Evolutionary conservation across 164 flowering plant genomes (phyloP), one percentile per base, ranked within the genome.

Genomic region (Tetrastigma voinierianum): DNA sequence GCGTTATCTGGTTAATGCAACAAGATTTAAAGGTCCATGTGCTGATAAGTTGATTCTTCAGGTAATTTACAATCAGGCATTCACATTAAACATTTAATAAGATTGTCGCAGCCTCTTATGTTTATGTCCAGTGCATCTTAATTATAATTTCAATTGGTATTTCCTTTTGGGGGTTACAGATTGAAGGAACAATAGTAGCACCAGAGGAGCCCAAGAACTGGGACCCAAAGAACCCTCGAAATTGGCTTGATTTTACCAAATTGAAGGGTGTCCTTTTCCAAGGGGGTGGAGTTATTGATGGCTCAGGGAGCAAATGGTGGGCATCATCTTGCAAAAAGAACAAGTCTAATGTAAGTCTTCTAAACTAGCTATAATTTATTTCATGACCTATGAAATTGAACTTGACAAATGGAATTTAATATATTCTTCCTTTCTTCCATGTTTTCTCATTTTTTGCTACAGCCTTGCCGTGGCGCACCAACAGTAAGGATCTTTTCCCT

Each of bases 301-400:
- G 98, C 51, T 86, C 96, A 57, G 99, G 99, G 51, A 80, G 77
- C 67, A 87, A 88, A 76, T 95, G 99, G 99, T 95, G 99, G 98
- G 90, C 87, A 49, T 72, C 94, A 40, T 95, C 99, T 62, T 95
- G 99, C 94, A 95, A 90, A 75, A 90, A 57, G 81, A 90, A 90
- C 79, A 90, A 89, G 72, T 13, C 91, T 54, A 87, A 87, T 73
- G 98, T 93, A 82, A 80, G 16, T 63, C 13, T 65, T 20, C 46
- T 53, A 19, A 64, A 15, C 51, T 19, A 32, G 11, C 49, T 19
- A 8, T 4, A 21, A 10, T 1, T 51, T 19, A 2, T 56, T 58
- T 19, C 24, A 15, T 46, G n/a, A 46, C 57, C 49, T 20, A 15
- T 62, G 9, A 16, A 46, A 19, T 52, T 69, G 1, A 57, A 11